Evolutionary conservation across 163 green algal genomes (phyloP), one percentile per base, ranked within the genome.

Genomic region (Smithsoniella earleae): DNA sequence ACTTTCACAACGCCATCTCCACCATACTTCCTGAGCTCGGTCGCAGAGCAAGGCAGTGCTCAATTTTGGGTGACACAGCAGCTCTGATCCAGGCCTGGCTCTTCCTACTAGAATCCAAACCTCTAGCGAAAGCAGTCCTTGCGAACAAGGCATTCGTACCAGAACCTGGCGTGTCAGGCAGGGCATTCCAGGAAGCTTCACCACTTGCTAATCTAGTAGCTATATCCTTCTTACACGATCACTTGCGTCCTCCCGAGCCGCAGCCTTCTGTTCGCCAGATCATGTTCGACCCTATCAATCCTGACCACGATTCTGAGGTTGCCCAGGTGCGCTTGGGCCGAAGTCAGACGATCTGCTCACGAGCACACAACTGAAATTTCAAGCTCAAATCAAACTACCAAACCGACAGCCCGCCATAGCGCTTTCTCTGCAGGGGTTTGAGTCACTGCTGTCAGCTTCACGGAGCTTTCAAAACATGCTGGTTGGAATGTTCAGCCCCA

Each of bases 41-140:
- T 5, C 31, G 58, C 6, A 30, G 58, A 43, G 58, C 58, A 40
- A 30, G 25, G 31, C 27, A 33, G 3, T 69, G 58, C 58, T 69
- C 58, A n/a, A 43, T 69, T n/a, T 31, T 69, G 10, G 58, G 58
- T n/a, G 58, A 69, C 34, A n/a, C 31, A 30, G 43, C 38, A 22
- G 58, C 58, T 30, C 58, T 40, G 40, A 33, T 69, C 30, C 58
- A 69, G 43, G 58, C 58, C 5, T 69, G 58, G 58, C 31, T 69
- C 28, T 69, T n/a, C 25, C 25, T 69, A 33, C 20, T 69, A 13
- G 58, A 69, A 33, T 69, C 27, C 0, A 69, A 69, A 33, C 58
- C 58, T 13, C 25, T 69, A 33, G 58, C 58, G 16, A 43, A 37
- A 13, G 58, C 58, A 36, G 25, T 69, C 27, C 30, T 69, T 40